Base-by-base conservation (phyloP, 2,329 filamentous ascomycete genomes). In the Aspergillus nomiae region DNA sequence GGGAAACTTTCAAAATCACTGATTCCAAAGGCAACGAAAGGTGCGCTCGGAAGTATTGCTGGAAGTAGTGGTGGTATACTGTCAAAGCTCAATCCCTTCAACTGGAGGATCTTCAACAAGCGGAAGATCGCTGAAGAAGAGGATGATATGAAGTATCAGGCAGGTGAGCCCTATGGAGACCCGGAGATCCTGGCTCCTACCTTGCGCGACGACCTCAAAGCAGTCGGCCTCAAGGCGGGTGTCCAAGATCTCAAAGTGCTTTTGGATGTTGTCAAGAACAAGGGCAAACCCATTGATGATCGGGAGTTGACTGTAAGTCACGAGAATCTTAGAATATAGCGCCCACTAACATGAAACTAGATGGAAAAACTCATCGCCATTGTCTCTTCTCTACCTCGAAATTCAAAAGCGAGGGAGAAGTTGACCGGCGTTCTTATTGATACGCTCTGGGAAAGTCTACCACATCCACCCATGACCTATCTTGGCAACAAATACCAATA, bases 201-300 rank as follows among this genome's bases (percentile, higher is more conserved):
- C 67, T 82, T 81, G 5, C 83, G 86, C 58, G 86, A 85, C 66
- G 91, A 94, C 70, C 90, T 92, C 67, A 82, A 86, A 63, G 93
- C 90, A 90, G 88, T 91, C 19, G 82, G 90, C 28, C 36, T 64
- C 21, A 64, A 62, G 24, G 65, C 83, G 87, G 41, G 56, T 3
- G 41, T 56, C 12, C 59, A 55, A 38, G 62, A 64, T 21, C 55
- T 64, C 24, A 56, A 51, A 19, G 59, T 60, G 34, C 38, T 64
- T 24, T n/a, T 64, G 30, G 41, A 59, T 28, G 38, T 64, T 30
- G 59, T 58, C 19, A 64, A 64, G 43, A 46, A 54, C 14, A 59
- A 62, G 41, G 62, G 59, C 19, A 64, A 62, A 32, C 62, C 59
- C 36, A 59, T 64, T 28, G 53, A 64, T 54, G 62, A 64, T 28